Evolutionary conservation across 2,329 filamentous ascomycete species (phyloP).

Genomic region (Boeremia exigua): DNA sequence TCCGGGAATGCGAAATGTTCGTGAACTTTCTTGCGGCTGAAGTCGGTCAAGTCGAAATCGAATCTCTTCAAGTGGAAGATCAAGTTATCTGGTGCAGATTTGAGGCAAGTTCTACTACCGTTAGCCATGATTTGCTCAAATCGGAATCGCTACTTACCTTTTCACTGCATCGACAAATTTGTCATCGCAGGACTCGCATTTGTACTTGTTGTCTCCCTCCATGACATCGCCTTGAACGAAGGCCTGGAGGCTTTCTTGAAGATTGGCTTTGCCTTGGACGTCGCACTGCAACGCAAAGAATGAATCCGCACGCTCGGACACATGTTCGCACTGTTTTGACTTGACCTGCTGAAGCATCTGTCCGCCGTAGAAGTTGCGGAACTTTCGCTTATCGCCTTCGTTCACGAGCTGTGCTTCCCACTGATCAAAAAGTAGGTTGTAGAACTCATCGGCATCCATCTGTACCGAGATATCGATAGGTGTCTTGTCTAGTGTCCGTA

Average conservation of each 20-base stretch:
- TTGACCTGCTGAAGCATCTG: slow-evolving; percentile 94
- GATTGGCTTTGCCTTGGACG: slow-evolving; percentile 85
- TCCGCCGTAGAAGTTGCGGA: slow-evolving; percentile 88
- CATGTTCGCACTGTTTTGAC: slow-evolving; percentile 91
- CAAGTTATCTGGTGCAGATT: slow-evolving; percentile 89
- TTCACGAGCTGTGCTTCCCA: slow-evolving; percentile 82
- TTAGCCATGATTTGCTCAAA: slow-evolving; percentile 18
- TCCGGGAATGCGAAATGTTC: slow-evolving; percentile 89
- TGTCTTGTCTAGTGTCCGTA: slow-evolving; percentile 82
- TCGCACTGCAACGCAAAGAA: slow-evolving; percentile 97
- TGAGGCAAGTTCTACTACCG: slow-evolving; percentile 74
- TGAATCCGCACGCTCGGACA: slow-evolving; percentile 87
- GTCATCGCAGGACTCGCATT: slow-evolving; percentile 86
- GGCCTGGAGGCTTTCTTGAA: slow-evolving; percentile 89
- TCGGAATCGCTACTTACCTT: slow-evolving; percentile 57
- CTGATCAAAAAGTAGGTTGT: slow-evolving; percentile 88
- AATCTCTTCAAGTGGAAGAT: slow-evolving; percentile 95
- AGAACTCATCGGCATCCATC: slow-evolving; percentile 99
- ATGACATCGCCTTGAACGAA: slow-evolving; percentile 96
- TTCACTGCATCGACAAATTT: slow-evolving; percentile 91
- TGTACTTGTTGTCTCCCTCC: slow-evolving; percentile 99
- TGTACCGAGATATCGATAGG: slow-evolving; percentile 86
- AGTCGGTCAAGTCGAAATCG: slow-evolving; percentile 77
- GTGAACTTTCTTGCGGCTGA: slow-evolving; percentile 91
- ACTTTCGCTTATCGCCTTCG: slow-evolving; percentile 70